Evolutionary conservation across 1,284 basidiomycete genomes (phyloP), one percentile per base, ranked within the genome.

Genomic region (Malassezia vespertilionis): DNA sequence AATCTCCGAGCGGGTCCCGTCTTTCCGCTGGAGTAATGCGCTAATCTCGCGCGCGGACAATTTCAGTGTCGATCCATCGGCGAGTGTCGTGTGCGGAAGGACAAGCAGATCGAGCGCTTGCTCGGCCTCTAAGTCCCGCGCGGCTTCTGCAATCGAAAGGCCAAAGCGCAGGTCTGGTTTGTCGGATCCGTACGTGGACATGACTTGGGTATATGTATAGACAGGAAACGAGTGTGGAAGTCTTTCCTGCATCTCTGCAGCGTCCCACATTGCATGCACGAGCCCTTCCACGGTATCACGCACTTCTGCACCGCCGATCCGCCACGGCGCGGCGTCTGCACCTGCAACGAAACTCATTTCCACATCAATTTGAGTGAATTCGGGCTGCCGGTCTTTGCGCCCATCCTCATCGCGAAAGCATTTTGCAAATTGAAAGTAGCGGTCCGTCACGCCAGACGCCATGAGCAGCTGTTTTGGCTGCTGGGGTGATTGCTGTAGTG

Each of bases 371-470:
- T 95, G 89, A 17, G 90, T 95, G 72, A 95, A 95, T 72, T 95
- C 90, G 0, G 90, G 88, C 68, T 95, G 90, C 23, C 89, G 79
- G 72, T 95, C 89, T 72, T 84, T 88, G 48, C 89, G 78, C 2
- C 87, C 86, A 65, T 88, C 87, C 71, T 95, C 90, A 71, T 95
- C 89, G 32, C 90, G 79, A 76, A 95, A 95, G 72, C 89, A 95
- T 57, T 80, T 80, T 12, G 90, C 90, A 46, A 95, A 77, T 72
- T 95, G 89, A 72, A 82, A 95, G 72, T 95, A 95, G 55, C 78
- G 80, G 65, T 88, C 84, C 5, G 90, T 78, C 1, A 79, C 82
- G n/a, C 88, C 90, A 4, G 87, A 91, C 46, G 83, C 83, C 37
- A 95, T 83, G 44, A 95, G 77, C 3, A 95, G 77, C 71, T 95